Evolutionary conservation across 2,329 filamentous ascomycete genomes (phyloP).

Genomic region (Furcasterigmium furcatum): DNA sequence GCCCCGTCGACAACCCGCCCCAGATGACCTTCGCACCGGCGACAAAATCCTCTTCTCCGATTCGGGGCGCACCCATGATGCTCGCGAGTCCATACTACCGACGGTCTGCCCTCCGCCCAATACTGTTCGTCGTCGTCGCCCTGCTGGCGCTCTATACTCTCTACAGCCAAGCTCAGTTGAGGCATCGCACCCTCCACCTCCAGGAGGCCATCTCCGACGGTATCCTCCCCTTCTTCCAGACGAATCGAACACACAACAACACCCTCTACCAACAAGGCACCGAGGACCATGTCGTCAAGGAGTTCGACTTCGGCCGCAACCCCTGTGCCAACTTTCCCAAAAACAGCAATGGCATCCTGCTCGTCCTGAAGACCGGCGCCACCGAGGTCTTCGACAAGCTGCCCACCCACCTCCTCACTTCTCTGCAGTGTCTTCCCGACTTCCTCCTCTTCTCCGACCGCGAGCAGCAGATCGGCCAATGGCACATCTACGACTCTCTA

Average conservation of each 20-base stretch:
- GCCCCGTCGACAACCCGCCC: neutral
- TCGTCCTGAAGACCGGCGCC: conserved; percentile 59
- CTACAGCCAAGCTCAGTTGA: conserved; percentile 2
- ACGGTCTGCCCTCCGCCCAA: conserved; percentile 1
- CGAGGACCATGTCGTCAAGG: conserved; percentile 24
- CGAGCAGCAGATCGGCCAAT: conserved; percentile 47
- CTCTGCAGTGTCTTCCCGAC: conserved; percentile 50
- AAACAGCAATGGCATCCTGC: conserved; percentile 37
- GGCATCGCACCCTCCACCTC: neutral
- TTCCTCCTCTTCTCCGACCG: conserved; percentile 55
- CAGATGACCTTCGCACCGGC: conserved; percentile 1
- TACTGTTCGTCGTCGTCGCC: conserved; percentile 1
- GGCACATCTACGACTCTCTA: conserved; percentile 37
- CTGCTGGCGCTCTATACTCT: neutral
- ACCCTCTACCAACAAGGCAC: conserved; percentile 33
- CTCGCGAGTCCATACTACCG: conserved; percentile 3
- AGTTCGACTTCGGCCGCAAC: conserved; percentile 28
- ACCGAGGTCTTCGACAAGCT: conserved; percentile 52
- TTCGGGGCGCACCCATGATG: neutral
- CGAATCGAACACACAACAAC: conserved; percentile 28
- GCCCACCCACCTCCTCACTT: conserved; percentile 53
- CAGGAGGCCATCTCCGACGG: conserved; percentile 2
- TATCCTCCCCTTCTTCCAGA: conserved; percentile 1
- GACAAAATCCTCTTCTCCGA: conserved; percentile 1
- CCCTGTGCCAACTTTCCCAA: conserved; percentile 37